phyloP scores from a whole-genome alignment of 2,329 filamentous ascomycete species.

The Colletotrichum ledebouriae region DNA sequence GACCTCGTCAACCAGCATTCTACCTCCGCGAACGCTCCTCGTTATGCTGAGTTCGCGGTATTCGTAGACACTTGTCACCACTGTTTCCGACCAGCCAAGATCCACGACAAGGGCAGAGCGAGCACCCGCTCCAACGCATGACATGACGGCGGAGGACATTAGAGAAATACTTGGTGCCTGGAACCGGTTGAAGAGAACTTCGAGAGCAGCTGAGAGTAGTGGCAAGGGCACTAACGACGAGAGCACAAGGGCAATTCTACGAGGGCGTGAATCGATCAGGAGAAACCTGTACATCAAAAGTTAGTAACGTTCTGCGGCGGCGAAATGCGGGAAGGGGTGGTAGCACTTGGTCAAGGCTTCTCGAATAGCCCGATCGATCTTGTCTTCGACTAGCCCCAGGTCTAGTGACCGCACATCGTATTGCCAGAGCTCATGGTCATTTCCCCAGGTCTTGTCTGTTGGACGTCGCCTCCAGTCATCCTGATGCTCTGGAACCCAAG shows the following conservation, averaged over 20 bases:
- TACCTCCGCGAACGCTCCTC: slow-evolving; percentile 81
- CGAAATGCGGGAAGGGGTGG: slow-evolving; percentile 18
- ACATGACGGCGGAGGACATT: slow-evolving; percentile 81
- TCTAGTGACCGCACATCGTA: slow-evolving; percentile 81
- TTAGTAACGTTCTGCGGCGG: slow-evolving; percentile 12
- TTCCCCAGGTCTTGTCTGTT: slow-evolving; percentile 69
- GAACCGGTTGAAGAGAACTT: slow-evolving; percentile 84
- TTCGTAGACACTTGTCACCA: slow-evolving; percentile 89
- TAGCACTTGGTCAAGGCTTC: slow-evolving; percentile 86
- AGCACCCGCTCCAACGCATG: slow-evolving; percentile 82
- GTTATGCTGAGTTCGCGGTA: slow-evolving; percentile 83
- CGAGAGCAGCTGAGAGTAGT: slow-evolving; percentile 80
- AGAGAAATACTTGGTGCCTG: slow-evolving; percentile 85
- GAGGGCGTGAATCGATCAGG: slow-evolving; percentile 80
- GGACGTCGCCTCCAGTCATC: slow-evolving; percentile 62
- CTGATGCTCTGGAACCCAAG: slow-evolving; percentile 71
- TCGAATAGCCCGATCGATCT: slow-evolving; percentile 84
- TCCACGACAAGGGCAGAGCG: slow-evolving; percentile 90
- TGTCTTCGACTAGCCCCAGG: slow-evolving; percentile 85
- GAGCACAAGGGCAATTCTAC: slow-evolving; percentile 80
- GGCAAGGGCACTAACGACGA: slow-evolving; percentile 84
- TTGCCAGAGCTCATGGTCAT: slow-evolving; percentile 81
- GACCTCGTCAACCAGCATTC: slow-evolving; percentile 76
- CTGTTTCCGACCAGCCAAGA: slow-evolving; percentile 92
- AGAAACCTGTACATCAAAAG: slow-evolving; percentile 62